Base-by-base conservation (phyloP, 2,329 filamentous ascomycete species). In the Beauveria rudraprayagi region DNA sequence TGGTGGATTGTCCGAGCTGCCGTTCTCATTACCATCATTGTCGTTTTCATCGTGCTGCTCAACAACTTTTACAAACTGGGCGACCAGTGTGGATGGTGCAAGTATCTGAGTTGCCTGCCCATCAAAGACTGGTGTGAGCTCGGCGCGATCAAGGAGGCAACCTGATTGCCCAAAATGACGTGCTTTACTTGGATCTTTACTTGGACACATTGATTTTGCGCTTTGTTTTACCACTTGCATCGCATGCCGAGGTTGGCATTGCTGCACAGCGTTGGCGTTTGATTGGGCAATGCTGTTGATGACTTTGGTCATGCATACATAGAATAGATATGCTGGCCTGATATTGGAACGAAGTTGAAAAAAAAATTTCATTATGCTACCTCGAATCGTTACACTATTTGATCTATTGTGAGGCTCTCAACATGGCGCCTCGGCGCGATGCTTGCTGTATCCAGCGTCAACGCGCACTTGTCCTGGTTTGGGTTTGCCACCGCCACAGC, bases 1-100 rank as follows among this genome's bases (percentile, higher is more conserved):
- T 99, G 94, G 94, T 97, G 93, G 93, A 75, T 96, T 24, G 81
- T 97, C 30, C 84, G 94, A 19, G 90, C 83, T 1, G 91, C 83
- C 0, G 87, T 89, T 26, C 77, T 99, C 56, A 82, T 96, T 8
- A 82, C 86, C n/a, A 89, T 92, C 40, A 79, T 96, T 41, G 82
- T 96, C 46, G 88, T 88, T 1, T 97, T 97, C 72, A 89, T 96
- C 63, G 77, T 97, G 50, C 78, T 99, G 58, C 74, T 97, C 63
- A 86, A 92, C 71, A 94, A 97, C 76, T 99, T 99, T 72, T 97
- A 97, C 76, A 83, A 83, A 65, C 87, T 88, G 72, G 82, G 83
- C 62, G 85, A 85, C 54, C 86, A 83, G 34, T 99, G 94, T 73
- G 80, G 76, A 11, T 99, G 94, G 94, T 99, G 94, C 80, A 94